phyloP scores from a whole-genome alignment of 306 rosid species.

The Adenanthera pavonina region DNA sequence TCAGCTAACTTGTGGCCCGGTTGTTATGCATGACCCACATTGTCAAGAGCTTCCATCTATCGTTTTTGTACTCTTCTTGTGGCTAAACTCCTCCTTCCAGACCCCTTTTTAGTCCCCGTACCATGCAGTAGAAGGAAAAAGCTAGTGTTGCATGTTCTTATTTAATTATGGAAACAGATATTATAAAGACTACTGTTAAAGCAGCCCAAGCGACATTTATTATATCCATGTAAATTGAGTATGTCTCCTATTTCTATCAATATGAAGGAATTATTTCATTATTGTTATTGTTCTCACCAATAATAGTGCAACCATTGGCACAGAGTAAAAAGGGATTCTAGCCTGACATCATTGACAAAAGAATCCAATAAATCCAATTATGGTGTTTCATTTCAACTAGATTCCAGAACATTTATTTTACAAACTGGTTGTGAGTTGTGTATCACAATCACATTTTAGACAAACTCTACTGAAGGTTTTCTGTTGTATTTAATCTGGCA shows the following conservation, averaged over 20 bases:
- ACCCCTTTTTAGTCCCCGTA: neutral
- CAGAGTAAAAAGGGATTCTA: too few relatives aligned
- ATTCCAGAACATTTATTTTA: constrained; percentile 19
- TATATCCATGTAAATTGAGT: too few relatives aligned
- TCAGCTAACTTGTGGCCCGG: constrained; percentile 11
- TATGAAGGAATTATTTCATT: too few relatives aligned
- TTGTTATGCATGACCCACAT: neutral
- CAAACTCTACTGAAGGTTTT: neutral
- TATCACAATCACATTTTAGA: constrained; percentile 11
- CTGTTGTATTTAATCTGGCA: constrained; percentile 1
- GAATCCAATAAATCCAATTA: too few relatives aligned
- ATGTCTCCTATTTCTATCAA: too few relatives aligned
- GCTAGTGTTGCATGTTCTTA: neutral
- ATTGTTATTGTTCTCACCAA: too few relatives aligned
- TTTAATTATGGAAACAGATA: neutral
- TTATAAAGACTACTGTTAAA: neutral
- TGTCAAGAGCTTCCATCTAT: constrained; percentile 18
- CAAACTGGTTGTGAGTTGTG: neutral
- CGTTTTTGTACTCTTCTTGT: neutral
- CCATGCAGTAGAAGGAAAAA: neutral
- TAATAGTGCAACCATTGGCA: too few relatives aligned
- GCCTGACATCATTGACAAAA: too few relatives aligned
- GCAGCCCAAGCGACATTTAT: too few relatives aligned
- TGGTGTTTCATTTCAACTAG: neutral
- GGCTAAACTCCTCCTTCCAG: neutral